Evolutionary conservation across 208 protist genomes (phyloP), one percentile per base, ranked within the genome.

Genomic region (Phytomonas sp.): DNA sequence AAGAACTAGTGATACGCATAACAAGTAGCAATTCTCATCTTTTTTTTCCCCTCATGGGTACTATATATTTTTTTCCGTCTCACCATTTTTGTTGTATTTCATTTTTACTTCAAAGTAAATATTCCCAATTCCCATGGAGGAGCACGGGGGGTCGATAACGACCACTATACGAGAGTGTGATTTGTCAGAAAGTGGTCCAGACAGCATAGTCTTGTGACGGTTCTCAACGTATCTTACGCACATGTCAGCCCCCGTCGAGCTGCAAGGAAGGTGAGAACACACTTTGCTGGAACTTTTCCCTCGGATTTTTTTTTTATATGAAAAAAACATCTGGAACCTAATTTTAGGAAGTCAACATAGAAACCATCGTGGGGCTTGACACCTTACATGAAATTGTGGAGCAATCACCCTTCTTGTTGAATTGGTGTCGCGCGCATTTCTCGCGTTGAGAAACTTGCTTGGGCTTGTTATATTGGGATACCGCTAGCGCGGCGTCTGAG

Each of bases 1-100:
- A 70, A 62, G n/a, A 68, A 26, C 6, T 33, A 62, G 29, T 72
- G 65, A 34, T 20, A 51, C 30, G 17, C n/a, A 9, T 68, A 31
- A 31, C 20, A n/a, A 29, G 64, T 43, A 29, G 28, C 66, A 8
- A 33, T 51, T n/a, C 30, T 46, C 32, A n/a, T 29, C 60, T 68
- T 34, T 30, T 0, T 51, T 31, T 46, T 30, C 15, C 17, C 15
- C 60, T 60, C 0, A 5, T 37, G 20, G 63, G 26, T 67, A 1
- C 8, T 60, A 20, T 71, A 46, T 15, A 28, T 71, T 53, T 66
- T 40, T 31, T 51, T 15, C 33, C 26, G 13, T 66, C 15, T 20
- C 29, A 30, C 36, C 31, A 23, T 73, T 43, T 60, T 56, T 71
- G 20, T 59, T 73, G 53, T 63, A 31, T 63, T 51, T 26, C 30